phyloP scores from a whole-genome alignment of 2,329 filamentous ascomycete species.

The Colletotrichum spaethianum region DNA sequence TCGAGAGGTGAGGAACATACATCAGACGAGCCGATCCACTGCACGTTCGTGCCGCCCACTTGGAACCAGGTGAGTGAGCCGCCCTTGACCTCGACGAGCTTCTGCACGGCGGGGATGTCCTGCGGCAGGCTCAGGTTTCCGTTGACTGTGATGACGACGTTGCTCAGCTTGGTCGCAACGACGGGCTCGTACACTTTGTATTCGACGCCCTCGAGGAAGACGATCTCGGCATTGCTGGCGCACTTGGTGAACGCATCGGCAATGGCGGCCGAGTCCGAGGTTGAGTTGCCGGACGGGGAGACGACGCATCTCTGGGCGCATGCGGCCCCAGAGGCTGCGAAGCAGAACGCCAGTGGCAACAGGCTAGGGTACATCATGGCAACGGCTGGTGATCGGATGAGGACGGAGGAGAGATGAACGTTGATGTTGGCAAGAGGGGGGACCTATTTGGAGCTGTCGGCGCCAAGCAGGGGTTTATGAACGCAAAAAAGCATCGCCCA shows the following conservation, averaged over 20 bases:
- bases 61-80: slow-evolving; percentile 55
- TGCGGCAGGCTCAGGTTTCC: slow-evolving; percentile 60
- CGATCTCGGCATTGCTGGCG: slow-evolving; percentile 50
- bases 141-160: slow-evolving; percentile 57
- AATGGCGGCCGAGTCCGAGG: slow-evolving; percentile 57
- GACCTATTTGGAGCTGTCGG: neutral
- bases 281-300: slow-evolving; percentile 51
- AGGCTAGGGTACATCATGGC: slow-evolving; percentile 19
- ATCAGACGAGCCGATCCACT: slow-evolving; percentile 52
- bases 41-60: slow-evolving; percentile 50
- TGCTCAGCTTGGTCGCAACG: slow-evolving; percentile 54
- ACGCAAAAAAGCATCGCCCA: slow-evolving; percentile 26
- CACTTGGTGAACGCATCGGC: slow-evolving; percentile 54
- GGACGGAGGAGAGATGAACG: slow-evolving; percentile 13
- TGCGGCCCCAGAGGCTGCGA: slow-evolving; percentile 11
- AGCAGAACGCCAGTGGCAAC: slow-evolving; percentile 21
- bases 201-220: slow-evolving; percentile 56
- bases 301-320: slow-evolving; percentile 35
- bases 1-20: slow-evolving; percentile 43
- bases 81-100: slow-evolving; percentile 51
- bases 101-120: slow-evolving; percentile 55
- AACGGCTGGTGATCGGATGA: neutral
- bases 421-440: neutral
- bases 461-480: slow-evolving; percentile 20
- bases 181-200: slow-evolving; percentile 60